phyloP scores from a whole-genome alignment of 805 yeast species.

The Candida methanosorbosa region DNA sequence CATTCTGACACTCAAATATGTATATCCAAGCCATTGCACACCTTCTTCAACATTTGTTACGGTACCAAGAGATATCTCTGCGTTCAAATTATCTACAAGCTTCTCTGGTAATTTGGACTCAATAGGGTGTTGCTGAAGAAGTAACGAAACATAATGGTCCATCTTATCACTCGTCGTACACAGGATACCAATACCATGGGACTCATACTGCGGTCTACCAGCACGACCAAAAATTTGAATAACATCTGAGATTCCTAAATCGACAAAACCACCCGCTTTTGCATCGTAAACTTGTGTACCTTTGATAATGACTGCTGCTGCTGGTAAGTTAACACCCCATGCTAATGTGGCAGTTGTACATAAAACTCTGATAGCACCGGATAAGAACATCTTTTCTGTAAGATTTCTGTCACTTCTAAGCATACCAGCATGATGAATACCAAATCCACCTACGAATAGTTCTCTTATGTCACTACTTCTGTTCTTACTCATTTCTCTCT shows the following conservation, averaged over 20 bases:
- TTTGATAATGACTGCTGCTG: slow-evolving; percentile 92
- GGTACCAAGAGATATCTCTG: slow-evolving; percentile 92
- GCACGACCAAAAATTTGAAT: slow-evolving; percentile 99
- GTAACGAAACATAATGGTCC: slow-evolving; percentile 80
- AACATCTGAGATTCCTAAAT: slow-evolving; percentile 92
- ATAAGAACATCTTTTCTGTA: slow-evolving; percentile 78
- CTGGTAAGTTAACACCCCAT: slow-evolving; percentile 99
- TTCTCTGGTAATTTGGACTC: slow-evolving; percentile 76
- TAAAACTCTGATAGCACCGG: slow-evolving; percentile 80
- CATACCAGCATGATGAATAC: slow-evolving; percentile 98
- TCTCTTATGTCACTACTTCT: slow-evolving; percentile 76
- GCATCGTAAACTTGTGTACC: slow-evolving; percentile 96
- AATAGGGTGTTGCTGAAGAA: slow-evolving; percentile 93
- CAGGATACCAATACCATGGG: slow-evolving; percentile 84
- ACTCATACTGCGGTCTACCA: slow-evolving; percentile 95
- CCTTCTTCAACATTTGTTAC: slow-evolving; percentile 94
- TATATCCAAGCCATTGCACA: slow-evolving; percentile 95
- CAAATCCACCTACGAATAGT: slow-evolving; percentile 74
- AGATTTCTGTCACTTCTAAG: slow-evolving; percentile 80
- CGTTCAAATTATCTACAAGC: slow-evolving; percentile 86
- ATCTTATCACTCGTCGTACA: slow-evolving; percentile 76
- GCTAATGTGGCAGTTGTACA: slow-evolving; percentile 97
- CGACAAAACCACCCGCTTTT: slow-evolving; percentile 89
- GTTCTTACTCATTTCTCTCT: slow-evolving; percentile 61
- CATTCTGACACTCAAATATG: slow-evolving; percentile 92